phyloP scores from a whole-genome alignment of 2,329 filamentous ascomycete species.

The Penicillium sp. region DNA sequence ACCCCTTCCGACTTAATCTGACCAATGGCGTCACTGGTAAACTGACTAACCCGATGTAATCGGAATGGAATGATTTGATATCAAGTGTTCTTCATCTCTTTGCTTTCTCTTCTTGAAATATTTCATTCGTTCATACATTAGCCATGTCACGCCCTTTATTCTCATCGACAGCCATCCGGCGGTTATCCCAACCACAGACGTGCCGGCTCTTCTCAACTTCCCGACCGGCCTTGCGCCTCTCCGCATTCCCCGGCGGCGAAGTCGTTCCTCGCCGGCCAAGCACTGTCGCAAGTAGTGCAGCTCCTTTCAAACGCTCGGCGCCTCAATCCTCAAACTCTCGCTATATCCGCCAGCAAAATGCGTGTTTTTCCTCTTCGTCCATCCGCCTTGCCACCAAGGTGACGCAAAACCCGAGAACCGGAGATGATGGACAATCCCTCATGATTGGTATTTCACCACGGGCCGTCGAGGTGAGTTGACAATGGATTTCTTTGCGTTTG shows the following conservation, averaged over 20 bases:
- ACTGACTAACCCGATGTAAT: slow-evolving; percentile 33
- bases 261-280: slow-evolving; percentile 20
- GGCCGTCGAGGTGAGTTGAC: slow-evolving; percentile 67
- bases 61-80: slow-evolving; percentile 23
- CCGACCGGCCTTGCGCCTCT: slow-evolving; percentile 26
- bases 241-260: slow-evolving; percentile 32
- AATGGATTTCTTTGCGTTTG: slow-evolving; percentile 1
- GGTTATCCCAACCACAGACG: slow-evolving; percentile 23
- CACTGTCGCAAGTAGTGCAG: slow-evolving; percentile 1
- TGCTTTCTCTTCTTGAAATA: not conserved
- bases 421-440: slow-evolving; percentile 85
- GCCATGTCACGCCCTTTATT: slow-evolving; percentile 35
- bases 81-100: slow-evolving; percentile 20
- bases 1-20: slow-evolving; percentile 18
- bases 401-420: slow-evolving; percentile 67
- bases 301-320: not conserved
- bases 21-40: slow-evolving; percentile 33
- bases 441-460: slow-evolving; percentile 78
- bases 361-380: slow-evolving; percentile 39
- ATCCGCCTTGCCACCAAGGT: slow-evolving; percentile 44
- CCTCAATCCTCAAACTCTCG: not conserved
- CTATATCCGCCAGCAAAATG: slow-evolving; percentile 21
- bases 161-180: slow-evolving; percentile 25
- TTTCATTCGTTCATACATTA: slow-evolving; percentile 3
- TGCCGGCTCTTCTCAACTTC: slow-evolving; percentile 27